Percentiles rank a stretch among this genome's conserved stretches.
Conservation (phyloP, 2,329 filamentous ascomycete species). For the Ophiognomonia clavigignenti-juglandacearum region DNA sequence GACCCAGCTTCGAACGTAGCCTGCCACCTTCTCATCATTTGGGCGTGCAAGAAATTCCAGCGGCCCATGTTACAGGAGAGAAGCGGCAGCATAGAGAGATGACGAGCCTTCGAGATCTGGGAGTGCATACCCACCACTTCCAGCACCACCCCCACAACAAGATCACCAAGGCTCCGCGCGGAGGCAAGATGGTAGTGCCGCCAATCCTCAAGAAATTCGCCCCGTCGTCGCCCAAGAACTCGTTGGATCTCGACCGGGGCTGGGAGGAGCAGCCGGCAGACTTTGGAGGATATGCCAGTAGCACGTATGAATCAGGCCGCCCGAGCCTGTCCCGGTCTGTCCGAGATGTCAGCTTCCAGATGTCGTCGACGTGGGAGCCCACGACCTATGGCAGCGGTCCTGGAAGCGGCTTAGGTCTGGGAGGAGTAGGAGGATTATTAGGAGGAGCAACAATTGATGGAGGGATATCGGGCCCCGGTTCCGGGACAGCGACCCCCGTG, state of each 20-base stretch:
- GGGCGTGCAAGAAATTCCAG: background rate
- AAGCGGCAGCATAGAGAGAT: conserved; percentile 25
- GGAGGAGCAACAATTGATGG: background rate
- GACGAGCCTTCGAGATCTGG: conserved; percentile 30
- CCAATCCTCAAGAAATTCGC: conserved; percentile 57
- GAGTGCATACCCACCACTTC: conserved; percentile 19
- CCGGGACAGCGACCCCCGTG: conserved; percentile 15
- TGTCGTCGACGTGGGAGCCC: conserved; percentile 14
- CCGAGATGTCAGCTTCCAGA: conserved; percentile 43
- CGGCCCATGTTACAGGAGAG: conserved; percentile 8
- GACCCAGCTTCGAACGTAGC: background rate
- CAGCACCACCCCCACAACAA: conserved; percentile 26
- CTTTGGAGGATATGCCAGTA: conserved; percentile 27
- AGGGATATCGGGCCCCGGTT: conserved; percentile 13
- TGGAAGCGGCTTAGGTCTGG: background rate
- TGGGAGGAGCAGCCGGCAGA: conserved; percentile 50
- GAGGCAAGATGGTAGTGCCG: conserved; percentile 51
- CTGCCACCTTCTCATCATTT: background rate
- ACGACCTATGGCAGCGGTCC: conserved; percentile 4
- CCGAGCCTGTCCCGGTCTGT: conserved; percentile 22
- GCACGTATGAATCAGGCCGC: conserved; percentile 19
- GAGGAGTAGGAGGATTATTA: background rate
- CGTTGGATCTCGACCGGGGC: conserved; percentile 55
- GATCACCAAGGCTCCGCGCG: conserved; percentile 38
- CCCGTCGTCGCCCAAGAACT: conserved; percentile 51